These are phyloP conservation scores for Saccharomyces uvarum DNA, from an alignment of 1,139 yeast genomes.

Conservation along the genomic window DNA sequence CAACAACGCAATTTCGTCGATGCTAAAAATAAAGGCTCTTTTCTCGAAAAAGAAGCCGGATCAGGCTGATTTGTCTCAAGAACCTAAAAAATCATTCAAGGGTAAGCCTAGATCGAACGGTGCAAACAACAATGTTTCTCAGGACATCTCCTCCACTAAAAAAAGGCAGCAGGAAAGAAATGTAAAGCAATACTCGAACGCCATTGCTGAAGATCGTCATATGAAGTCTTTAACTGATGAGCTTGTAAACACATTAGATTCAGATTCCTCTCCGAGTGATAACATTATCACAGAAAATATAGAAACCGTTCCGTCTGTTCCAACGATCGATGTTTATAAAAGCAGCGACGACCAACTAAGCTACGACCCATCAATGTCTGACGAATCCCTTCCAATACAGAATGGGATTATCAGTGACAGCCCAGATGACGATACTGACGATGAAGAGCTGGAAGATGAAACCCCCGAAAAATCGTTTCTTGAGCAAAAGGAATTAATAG, in stretches of 20 bases:
- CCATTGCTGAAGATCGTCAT: background rate
- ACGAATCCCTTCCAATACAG: background rate
- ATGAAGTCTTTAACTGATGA: background rate
- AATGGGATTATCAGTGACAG: conserved; percentile 3
- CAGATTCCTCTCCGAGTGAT: background rate
- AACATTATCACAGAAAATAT: background rate
- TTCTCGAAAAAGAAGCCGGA: conserved; percentile 3
- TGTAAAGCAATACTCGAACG: background rate
- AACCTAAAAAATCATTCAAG: background rate
- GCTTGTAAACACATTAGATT: background rate
- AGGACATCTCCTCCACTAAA: background rate
- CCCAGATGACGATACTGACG: conserved; percentile 6
- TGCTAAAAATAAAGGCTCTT: conserved; percentile 34
- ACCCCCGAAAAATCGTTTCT: conserved; percentile 16
- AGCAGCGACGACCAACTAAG: background rate
- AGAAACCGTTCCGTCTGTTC: background rate
- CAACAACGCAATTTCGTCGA: conserved; percentile 10
- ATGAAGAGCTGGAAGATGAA: conserved; percentile 1
- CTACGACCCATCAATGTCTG: background rate
- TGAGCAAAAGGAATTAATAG: conserved; percentile 25
- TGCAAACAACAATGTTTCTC: background rate
- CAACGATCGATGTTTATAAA: background rate
- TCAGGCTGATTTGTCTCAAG: background rate
- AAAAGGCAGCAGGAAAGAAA: background rate
- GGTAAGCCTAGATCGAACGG: background rate